Percentiles rank a stretch among this genome's conserved stretches.
Conservation (phyloP, 345 rosid species). For the Turritis glabra region DNA sequence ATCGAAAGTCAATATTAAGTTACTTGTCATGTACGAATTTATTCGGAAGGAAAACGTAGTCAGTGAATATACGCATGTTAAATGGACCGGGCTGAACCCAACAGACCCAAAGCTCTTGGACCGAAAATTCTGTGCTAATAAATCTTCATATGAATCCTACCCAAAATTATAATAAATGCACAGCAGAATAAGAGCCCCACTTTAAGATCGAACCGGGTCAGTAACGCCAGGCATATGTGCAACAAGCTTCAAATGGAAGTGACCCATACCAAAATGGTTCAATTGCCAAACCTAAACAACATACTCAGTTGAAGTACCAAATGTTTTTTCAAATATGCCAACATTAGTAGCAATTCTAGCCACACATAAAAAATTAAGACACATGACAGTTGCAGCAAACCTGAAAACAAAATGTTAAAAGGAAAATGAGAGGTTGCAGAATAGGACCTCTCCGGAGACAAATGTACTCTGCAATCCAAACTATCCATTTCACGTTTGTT, state of each 20-base stretch:
- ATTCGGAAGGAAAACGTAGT: neutral
- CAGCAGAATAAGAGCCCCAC: too few relatives aligned
- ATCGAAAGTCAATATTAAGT: neutral
- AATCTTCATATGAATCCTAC: neutral
- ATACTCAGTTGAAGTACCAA: conserved; percentile 5
- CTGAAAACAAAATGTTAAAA: conserved; percentile 2
- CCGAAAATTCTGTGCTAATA: neutral
- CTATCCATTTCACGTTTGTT: conserved; percentile 28
- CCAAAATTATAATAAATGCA: neutral
- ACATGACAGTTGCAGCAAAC: conserved; percentile 15
- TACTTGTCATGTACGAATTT: conserved; percentile 1
- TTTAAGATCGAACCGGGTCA: neutral
- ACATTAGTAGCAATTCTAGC: conserved; percentile 29
- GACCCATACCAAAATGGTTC: conserved; percentile 15
- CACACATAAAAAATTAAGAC: conserved; percentile 22
- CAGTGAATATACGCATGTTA: neutral
- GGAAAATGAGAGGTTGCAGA: conserved; percentile 13
- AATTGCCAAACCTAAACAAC: conserved; percentile 21
- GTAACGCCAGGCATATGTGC: too few relatives aligned
- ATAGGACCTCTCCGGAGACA: conserved; percentile 24
- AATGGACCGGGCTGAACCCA: neutral
- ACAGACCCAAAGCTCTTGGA: neutral
- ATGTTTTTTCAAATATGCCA: conserved; percentile 19
- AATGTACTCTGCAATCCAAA: conserved; percentile 25
- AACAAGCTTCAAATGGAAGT: neutral